These are phyloP conservation scores for Dalbergia cultrata DNA, from an alignment of 306 rosid genomes.

Conservation along the genomic window DNA sequence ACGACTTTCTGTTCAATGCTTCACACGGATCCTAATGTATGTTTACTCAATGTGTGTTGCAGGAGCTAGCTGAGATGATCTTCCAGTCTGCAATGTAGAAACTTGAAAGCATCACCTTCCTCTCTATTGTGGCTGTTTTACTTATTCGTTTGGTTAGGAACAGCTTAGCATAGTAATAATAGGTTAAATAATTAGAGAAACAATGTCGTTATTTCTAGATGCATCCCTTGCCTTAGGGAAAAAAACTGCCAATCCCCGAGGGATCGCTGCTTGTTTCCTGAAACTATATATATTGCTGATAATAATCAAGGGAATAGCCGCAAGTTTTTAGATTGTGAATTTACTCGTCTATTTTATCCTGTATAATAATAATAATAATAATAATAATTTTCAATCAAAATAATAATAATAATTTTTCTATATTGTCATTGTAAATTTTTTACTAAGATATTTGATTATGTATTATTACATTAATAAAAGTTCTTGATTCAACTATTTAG, in stretches of 20 bases:
- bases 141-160: conserved; percentile 21
- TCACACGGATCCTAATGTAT: conserved; percentile 11
- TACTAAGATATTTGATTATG: too few species aligned
- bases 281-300: background rate
- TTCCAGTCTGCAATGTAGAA: conserved; percentile 78
- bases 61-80: conserved; percentile 98
- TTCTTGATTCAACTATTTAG: too few species aligned
- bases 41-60: conserved; percentile 52
- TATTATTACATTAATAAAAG: too few species aligned
- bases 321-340: too few species aligned
- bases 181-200: conserved; percentile 18
- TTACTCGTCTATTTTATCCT: too few species aligned
- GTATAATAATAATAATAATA: too few species aligned
- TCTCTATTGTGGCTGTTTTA: background rate
- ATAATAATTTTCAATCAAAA: too few species aligned
- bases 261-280: conserved; percentile 6
- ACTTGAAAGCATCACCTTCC: conserved; percentile 17
- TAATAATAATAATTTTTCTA: too few species aligned
- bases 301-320: too few species aligned
- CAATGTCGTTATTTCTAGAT: background rate
- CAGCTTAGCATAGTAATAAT: background rate
- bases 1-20: background rate
- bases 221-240: background rate
- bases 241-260: conserved; percentile 1
- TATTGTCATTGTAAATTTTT: too few species aligned